These are phyloP conservation scores for Globisporangium abappressorium DNA, from an alignment of 352 stramenopile genomes.

Conservation along the genomic window DNA sequence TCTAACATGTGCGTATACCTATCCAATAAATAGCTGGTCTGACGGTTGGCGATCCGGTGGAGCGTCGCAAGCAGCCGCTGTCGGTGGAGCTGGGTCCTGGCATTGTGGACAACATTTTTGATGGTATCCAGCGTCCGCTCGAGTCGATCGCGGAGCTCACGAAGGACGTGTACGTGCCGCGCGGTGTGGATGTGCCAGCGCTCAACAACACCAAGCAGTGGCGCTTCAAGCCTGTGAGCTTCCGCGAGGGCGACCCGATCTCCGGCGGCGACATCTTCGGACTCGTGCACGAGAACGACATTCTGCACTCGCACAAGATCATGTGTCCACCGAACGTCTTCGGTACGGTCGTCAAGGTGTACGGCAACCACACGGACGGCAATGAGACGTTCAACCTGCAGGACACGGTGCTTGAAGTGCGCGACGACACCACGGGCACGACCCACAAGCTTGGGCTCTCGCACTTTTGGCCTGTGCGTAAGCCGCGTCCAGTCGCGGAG, in stretches of 20 bases:
- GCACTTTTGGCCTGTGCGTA: conserved; percentile 98
- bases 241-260: conserved; percentile 94
- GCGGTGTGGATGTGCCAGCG: conserved; percentile 95
- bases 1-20: no score
- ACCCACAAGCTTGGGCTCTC: conserved; percentile 95
- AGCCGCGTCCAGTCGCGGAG: conserved; percentile 96
- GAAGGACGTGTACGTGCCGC: conserved; percentile 97
- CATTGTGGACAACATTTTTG: conserved; percentile 99
- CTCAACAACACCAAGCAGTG: conserved; percentile 93
- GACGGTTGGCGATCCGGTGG: conserved; percentile 97
- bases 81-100: conserved; percentile 99
- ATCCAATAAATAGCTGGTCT: conserved; percentile 73
- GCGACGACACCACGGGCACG: conserved; percentile 94
- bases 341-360: conserved; percentile 98
- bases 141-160: conserved; percentile 94
- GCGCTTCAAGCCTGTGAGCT: conserved; percentile 93
- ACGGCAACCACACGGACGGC: conserved; percentile 94
- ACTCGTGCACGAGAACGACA: conserved; percentile 98
- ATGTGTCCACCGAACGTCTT: conserved; percentile 99
- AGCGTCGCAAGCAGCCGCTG: conserved; percentile 96
- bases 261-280: conserved; percentile 98
- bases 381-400: conserved; percentile 96
- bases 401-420: conserved; percentile 98
- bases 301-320: conserved; percentile 98
- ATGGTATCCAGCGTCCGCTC: conserved; percentile 99